A percentile compares a stretch with the other conserved stretches of the same genome.
These are phyloP conservation scores for Alternaria gaisen DNA, from an alignment of 2,329 filamentous ascomycete species.

Conservation along the genomic window DNA sequence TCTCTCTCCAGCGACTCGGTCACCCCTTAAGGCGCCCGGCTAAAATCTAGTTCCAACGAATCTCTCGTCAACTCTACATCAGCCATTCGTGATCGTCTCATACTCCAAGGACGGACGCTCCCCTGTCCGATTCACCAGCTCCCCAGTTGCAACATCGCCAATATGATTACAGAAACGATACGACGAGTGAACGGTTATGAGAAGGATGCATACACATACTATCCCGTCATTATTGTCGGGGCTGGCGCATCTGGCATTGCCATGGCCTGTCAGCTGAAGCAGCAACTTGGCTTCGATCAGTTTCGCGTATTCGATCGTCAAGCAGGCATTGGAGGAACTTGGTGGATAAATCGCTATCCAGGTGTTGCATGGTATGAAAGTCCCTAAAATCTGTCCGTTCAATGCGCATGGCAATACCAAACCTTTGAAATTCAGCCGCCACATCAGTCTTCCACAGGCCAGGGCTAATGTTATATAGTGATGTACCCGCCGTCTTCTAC, in stretches of 20 bases:
- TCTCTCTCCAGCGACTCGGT: not conserved
- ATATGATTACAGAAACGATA: slow-evolving; percentile 47
- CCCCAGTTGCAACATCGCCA: not conserved
- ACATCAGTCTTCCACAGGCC: not conserved
- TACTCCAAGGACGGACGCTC: not conserved
- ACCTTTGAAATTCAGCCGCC: not conserved
- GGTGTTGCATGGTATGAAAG: slow-evolving; percentile 46
- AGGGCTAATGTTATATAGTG: slow-evolving; percentile 31
- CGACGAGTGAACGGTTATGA: slow-evolving; percentile 50
- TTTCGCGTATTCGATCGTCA: slow-evolving; percentile 69
- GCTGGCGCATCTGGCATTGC: slow-evolving; percentile 70
- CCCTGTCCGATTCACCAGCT: not conserved
- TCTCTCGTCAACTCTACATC: not conserved
- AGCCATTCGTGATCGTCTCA: not conserved
- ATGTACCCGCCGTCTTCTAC: slow-evolving; percentile 64
- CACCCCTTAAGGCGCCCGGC: not conserved
- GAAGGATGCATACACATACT: slow-evolving; percentile 53
- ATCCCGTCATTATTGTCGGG: slow-evolving; percentile 66
- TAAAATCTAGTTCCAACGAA: not conserved
- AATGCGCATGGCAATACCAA: not conserved
- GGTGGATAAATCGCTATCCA: slow-evolving; percentile 70
- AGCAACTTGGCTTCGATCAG: slow-evolving; percentile 66
- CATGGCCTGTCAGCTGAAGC: slow-evolving; percentile 66
- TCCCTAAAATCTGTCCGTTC: not conserved
- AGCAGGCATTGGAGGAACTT: slow-evolving; percentile 68